Conservation (phyloP, 768 basidiomycete genomes). For the Boletus reticuloceps region DNA sequence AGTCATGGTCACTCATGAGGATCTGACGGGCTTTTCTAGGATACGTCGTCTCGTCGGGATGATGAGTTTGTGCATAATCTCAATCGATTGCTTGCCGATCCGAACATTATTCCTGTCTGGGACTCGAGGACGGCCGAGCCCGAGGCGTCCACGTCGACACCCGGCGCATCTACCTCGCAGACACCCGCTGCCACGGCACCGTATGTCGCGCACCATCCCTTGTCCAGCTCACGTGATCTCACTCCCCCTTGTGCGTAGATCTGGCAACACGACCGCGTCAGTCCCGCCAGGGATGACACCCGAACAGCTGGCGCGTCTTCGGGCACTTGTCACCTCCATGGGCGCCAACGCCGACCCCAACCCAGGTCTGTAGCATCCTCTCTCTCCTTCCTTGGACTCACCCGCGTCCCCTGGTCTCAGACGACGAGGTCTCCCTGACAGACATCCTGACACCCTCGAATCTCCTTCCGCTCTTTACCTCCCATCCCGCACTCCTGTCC, state of each 20-base stretch:
- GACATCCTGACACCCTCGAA: constrained; percentile 77
- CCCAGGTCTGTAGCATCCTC: constrained; percentile 9
- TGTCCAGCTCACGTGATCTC: not conserved
- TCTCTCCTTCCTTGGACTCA: not conserved
- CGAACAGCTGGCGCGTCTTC: constrained; percentile 67
- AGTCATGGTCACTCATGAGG: not conserved
- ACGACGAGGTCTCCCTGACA: constrained; percentile 58
- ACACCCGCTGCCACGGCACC: constrained; percentile 25
- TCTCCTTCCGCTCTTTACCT: constrained; percentile 66
- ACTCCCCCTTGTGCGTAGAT: not conserved
- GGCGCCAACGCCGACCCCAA: constrained; percentile 30
- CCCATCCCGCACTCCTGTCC: constrained; percentile 65
- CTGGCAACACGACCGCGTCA: constrained; percentile 5
- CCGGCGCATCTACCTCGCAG: constrained; percentile 30
- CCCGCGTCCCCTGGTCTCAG: constrained; percentile 9
- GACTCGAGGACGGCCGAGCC: constrained; percentile 36
- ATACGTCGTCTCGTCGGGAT: constrained; percentile 64
- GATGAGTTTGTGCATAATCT: constrained; percentile 72
- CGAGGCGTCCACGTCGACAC: constrained; percentile 47
- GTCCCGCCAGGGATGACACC: constrained; percentile 37
- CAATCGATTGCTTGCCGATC: constrained; percentile 67
- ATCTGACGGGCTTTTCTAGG: constrained; percentile 38
- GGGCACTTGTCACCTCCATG: constrained; percentile 49
- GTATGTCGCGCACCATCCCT: constrained; percentile 13
- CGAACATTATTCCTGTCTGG: constrained; percentile 63